phyloP scores from a whole-genome alignment of 2,329 filamentous ascomycete genomes.

The Colletotrichum lindemuthianum region DNA sequence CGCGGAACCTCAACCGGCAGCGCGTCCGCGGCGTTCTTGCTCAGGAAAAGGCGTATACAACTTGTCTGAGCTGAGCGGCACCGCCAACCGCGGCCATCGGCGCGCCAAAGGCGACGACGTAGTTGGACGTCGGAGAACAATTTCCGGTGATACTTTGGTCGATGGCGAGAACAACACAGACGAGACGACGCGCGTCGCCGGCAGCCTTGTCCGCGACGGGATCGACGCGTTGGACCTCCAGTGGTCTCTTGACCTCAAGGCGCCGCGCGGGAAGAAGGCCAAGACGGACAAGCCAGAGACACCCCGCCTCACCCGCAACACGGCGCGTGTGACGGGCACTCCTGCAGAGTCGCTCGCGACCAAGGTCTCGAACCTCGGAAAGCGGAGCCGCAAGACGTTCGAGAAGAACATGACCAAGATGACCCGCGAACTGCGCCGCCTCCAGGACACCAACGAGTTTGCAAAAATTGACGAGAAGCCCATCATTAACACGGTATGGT shows the following conservation, averaged over 20 bases:
- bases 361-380: slow-evolving; percentile 66
- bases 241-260: slow-evolving; percentile 52
- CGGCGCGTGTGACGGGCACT: slow-evolving; percentile 56
- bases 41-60: slow-evolving; percentile 73
- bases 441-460: slow-evolving; percentile 73
- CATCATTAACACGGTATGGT: slow-evolving; percentile 69
- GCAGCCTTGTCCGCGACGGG: slow-evolving; percentile 46
- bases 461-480: slow-evolving; percentile 67
- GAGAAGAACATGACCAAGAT: slow-evolving; percentile 59
- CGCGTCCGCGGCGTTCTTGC: slow-evolving; percentile 65
- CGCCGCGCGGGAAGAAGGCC: slow-evolving; percentile 47
- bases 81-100: slow-evolving; percentile 67
- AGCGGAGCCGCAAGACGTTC: slow-evolving; percentile 66
- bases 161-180: slow-evolving; percentile 39
- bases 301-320: slow-evolving; percentile 50
- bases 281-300: slow-evolving; percentile 46
- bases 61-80: slow-evolving; percentile 69
- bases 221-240: slow-evolving; percentile 59
- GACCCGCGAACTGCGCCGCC: slow-evolving; percentile 66
- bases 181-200: slow-evolving; percentile 34
- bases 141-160: slow-evolving; percentile 53
- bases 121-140: slow-evolving; percentile 55
- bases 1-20: slow-evolving; percentile 43
- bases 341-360: slow-evolving; percentile 55
- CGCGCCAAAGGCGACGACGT: slow-evolving; percentile 62